Evolutionary conservation across 2,329 filamentous ascomycete genomes (phyloP).

Genomic region (Pseudocercospora eumusae): DNA sequence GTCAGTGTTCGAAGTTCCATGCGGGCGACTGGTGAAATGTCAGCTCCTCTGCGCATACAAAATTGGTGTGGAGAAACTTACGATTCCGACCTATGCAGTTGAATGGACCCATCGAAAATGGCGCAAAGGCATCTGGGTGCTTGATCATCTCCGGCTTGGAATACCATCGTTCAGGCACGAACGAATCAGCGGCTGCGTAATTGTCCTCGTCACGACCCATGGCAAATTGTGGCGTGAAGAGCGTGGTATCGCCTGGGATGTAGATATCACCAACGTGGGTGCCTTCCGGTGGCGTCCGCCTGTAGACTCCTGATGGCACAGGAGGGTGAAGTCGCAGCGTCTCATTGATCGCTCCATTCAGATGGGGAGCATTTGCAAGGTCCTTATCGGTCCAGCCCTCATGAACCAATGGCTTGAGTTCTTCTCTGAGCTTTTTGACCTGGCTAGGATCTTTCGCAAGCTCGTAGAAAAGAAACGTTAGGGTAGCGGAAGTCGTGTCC

Average conservation of each 20-base stretch:
- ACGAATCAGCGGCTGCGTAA: constrained; percentile 36
- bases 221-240: constrained; percentile 27
- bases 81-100: constrained; percentile 43
- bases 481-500: constrained; percentile 47
- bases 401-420: constrained; percentile 34
- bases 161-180: constrained; percentile 44
- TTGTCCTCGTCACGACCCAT: constrained; percentile 34
- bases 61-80: constrained; percentile 10
- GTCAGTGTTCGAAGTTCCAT: constrained; percentile 42
- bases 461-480: constrained; percentile 47
- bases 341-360: constrained; percentile 49
- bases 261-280: constrained; percentile 40
- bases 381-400: constrained; percentile 31
- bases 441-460: constrained; percentile 37
- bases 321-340: constrained; percentile 45
- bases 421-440: constrained; percentile 39
- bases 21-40: constrained; percentile 36
- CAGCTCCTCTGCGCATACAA: constrained; percentile 1
- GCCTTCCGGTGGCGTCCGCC: constrained; percentile 43
- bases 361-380: constrained; percentile 33
- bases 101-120: constrained; percentile 41
- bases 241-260: constrained; percentile 37
- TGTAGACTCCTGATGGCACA: constrained; percentile 40
- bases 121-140: constrained; percentile 42
- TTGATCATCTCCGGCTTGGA: constrained; percentile 40